Evolutionary conservation across 345 rosid species (phyloP).

Genomic region (Capsella bursapastoris): DNA sequence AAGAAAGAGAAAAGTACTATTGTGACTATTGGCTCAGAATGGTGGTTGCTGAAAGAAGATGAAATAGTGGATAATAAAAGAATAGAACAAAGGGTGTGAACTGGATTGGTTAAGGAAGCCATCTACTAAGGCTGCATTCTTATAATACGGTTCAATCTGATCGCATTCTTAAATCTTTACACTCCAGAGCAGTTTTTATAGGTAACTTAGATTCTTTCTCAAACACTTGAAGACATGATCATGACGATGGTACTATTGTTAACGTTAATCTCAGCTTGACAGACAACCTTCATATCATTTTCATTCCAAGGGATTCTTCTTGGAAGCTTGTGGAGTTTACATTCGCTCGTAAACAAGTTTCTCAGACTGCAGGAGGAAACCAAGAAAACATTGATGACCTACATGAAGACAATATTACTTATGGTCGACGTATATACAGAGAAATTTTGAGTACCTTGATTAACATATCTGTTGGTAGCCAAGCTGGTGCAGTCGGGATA

Average conservation of each 20-base stretch:
- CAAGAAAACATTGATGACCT: neutral
- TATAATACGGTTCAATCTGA: constrained; percentile 5
- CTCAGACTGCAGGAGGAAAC: constrained; percentile 65
- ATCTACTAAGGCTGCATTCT: constrained; percentile 1
- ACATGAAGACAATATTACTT: constrained; percentile 5
- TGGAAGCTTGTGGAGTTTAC: constrained; percentile 30
- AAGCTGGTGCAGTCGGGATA: constrained; percentile 91
- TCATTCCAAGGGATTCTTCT: constrained; percentile 7
- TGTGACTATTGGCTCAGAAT: no score
- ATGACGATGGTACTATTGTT: neutral
- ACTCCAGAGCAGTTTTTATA: neutral
- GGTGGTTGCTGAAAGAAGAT: neutral
- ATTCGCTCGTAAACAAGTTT: constrained; percentile 79
- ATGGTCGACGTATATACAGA: neutral
- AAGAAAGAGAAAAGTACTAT: neutral
- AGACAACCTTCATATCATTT: neutral
- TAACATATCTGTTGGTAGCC: constrained; percentile 95
- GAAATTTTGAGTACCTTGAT: constrained; percentile 59
- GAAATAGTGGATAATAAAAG: neutral
- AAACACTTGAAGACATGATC: constrained; percentile 13
- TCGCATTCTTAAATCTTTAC: constrained; percentile 4
- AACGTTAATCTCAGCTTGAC: constrained; percentile 10
- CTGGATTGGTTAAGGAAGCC: neutral
- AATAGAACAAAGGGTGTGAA: neutral
- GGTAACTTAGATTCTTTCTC: neutral